Percentiles rank a stretch among this genome's conserved stretches.
These are phyloP conservation scores for Schrenkiella parvula DNA, from an alignment of 345 rosid species.

Conservation along the genomic window DNA sequence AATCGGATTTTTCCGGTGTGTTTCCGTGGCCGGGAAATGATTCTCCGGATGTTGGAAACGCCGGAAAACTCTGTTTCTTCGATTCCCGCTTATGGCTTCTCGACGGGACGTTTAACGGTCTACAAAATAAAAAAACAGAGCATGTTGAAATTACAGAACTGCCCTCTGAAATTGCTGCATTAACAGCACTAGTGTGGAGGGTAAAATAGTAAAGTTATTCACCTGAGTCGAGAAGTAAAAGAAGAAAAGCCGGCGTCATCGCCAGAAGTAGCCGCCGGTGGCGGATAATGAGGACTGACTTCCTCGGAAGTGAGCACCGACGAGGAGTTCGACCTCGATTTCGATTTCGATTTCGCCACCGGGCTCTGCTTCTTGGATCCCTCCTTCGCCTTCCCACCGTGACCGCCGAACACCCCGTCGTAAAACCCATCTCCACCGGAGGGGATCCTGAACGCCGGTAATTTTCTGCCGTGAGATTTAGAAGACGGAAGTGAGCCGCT, in stretches of 20 bases:
- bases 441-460: conserved; percentile 74
- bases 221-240: conserved; percentile 88
- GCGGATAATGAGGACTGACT: conserved; percentile 65
- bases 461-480: conserved; percentile 45
- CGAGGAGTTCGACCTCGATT: conserved; percentile 58
- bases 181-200: not conserved
- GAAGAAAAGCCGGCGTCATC: conserved; percentile 70
- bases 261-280: conserved; percentile 30
- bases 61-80: conserved; percentile 37
- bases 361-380: conserved; percentile 42
- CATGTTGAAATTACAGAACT: not conserved
- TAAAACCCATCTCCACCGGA: conserved; percentile 50
- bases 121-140: conserved; percentile 12
- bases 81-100: conserved; percentile 38
- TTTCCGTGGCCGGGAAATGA: conserved; percentile 28
- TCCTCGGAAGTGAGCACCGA: conserved; percentile 81
- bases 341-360: conserved; percentile 16
- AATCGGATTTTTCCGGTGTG: conserved; percentile 38
- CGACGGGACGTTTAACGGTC: conserved; percentile 76
- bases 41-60: conserved; percentile 25
- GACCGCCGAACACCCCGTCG: conserved; percentile 53
- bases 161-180: not conserved
- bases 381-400: conserved; percentile 45
- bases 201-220: not conserved
- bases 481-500: conserved; percentile 14